Base-by-base conservation (phyloP, 805 yeast species). In the Starmerella riodocensis region DNA sequence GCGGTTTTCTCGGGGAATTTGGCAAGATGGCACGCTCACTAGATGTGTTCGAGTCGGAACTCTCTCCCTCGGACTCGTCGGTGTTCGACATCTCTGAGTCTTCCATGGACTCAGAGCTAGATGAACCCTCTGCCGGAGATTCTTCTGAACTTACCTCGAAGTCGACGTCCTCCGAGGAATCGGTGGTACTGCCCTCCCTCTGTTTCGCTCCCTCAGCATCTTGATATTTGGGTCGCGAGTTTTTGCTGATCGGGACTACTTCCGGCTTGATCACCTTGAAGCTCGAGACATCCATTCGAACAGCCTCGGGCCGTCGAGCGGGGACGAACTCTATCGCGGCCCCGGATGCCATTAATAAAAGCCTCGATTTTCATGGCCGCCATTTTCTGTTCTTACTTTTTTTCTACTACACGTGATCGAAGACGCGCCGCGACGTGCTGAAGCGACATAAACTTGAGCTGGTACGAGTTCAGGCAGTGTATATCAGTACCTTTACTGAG, bases 251-350 rank as follows among this genome's bases (percentile, higher is more conserved):
- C n/a, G n/a, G n/a, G n/a, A n/a, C n/a, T n/a, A n/a, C n/a, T n/a
- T n/a, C n/a, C 7, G 38, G 36, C 11, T 28, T 24, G 16, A 46
- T 46, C 6, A 45, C 29, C 37, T 46, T 41, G 31, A 36, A 46
- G 32, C 36, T 22, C 9, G 41, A 32, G 4, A 39, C 27, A 18
- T 45, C 43, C 33, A 35, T 33, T 8, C 35, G 37, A 12, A 63
- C 63, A 17, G 64, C 60, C 53, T 73, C 79, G 5, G 74, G 71
- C 39, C 60, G 61, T 46, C 66, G 71, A 13, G 82, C 85, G 4
- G 73, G 64, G 39, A 69, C 73, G 57, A 82, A 83, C 3, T 55
- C 55, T 29, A 59, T 27, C 19, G 27, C 29, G 12, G 40, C 28
- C 21, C 43, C 44, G 13, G 39, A 27, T 19, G 39, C 47, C 47